phyloP scores from a whole-genome alignment of 179 eudicot genomes.

The Patellifolia procumbens region DNA sequence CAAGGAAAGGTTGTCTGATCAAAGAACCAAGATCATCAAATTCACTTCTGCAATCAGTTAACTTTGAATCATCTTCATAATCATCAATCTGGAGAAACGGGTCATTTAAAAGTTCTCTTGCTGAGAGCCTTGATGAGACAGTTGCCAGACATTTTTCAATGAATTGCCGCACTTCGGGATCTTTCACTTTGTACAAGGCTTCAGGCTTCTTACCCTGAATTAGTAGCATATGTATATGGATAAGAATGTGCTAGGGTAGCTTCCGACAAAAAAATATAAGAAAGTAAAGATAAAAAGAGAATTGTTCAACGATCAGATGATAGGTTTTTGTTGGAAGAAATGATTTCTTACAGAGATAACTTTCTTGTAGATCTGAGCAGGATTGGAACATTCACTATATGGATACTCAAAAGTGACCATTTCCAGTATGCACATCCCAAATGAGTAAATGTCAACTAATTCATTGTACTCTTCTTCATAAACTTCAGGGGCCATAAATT shows the following conservation, averaged over 20 bases:
- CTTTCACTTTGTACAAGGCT: conserved; percentile 68
- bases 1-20: conserved; percentile 48
- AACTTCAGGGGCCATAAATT: conserved; percentile 63
- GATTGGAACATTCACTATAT: conserved; percentile 48
- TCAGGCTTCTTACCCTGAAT: conserved; percentile 73
- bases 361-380: conserved; percentile 52
- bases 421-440: conserved; percentile 50
- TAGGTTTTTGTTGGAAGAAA: conserved; percentile 15
- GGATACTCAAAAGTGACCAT: conserved; percentile 52
- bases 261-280: not conserved
- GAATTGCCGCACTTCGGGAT: conserved; percentile 67
- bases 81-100: conserved; percentile 68
- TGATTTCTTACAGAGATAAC: conserved; percentile 41
- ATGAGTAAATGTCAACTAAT: conserved; percentile 48
- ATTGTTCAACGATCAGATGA: not conserved
- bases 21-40: conserved; percentile 41
- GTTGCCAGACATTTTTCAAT: conserved; percentile 78
- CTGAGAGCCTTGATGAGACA: conserved; percentile 63
- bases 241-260: conserved; percentile 3
- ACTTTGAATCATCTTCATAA: conserved; percentile 39
- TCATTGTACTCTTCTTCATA: conserved; percentile 55
- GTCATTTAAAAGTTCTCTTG: conserved; percentile 67
- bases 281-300: not conserved
- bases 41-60: conserved; percentile 41
- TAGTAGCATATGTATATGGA: not conserved